Conservation (phyloP, 2,329 filamentous ascomycete species). For the Fusarium sp. region DNA sequence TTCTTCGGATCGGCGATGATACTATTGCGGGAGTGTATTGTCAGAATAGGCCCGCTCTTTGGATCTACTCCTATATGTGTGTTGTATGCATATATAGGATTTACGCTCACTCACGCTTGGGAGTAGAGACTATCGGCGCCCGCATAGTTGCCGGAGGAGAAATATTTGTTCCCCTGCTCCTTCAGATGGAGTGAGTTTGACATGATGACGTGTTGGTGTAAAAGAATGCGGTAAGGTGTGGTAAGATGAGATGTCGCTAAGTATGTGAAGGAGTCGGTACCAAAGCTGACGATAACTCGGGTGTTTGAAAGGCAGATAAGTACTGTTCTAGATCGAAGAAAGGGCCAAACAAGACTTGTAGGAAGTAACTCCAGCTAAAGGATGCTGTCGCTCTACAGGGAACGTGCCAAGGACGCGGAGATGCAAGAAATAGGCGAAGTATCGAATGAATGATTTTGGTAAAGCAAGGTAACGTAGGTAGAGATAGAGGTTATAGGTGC, state of each 20-base stretch:
- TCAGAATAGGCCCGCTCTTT: conserved; percentile 18
- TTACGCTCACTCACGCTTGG: conserved; percentile 72
- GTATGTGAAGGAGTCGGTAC: background rate
- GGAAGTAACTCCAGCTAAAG: background rate
- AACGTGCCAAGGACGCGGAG: background rate
- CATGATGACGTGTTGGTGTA: conserved; percentile 41
- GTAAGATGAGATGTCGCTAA: background rate
- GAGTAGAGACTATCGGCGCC: conserved; percentile 78
- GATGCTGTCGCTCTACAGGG: background rate
- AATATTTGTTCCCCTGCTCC: conserved; percentile 74
- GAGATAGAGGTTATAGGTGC: background rate
- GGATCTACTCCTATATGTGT: conserved; percentile 4
- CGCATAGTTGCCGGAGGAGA: conserved; percentile 73
- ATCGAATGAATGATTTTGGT: conserved; percentile 1
- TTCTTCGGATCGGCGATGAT: conserved; percentile 85
- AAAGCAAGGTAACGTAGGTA: background rate
- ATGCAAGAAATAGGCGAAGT: background rate
- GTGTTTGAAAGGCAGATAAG: background rate
- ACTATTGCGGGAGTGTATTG: conserved; percentile 56
- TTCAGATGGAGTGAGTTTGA: conserved; percentile 61
- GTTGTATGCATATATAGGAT: conserved; percentile 1
- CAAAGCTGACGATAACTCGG: background rate
- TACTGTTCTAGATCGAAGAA: background rate
- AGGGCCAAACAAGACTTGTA: background rate
- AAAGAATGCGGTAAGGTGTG: conserved; percentile 1